These are phyloP conservation scores for Metarhizium anisopliae DNA, from an alignment of 2,329 filamentous ascomycete species.

Conservation along the genomic window DNA sequence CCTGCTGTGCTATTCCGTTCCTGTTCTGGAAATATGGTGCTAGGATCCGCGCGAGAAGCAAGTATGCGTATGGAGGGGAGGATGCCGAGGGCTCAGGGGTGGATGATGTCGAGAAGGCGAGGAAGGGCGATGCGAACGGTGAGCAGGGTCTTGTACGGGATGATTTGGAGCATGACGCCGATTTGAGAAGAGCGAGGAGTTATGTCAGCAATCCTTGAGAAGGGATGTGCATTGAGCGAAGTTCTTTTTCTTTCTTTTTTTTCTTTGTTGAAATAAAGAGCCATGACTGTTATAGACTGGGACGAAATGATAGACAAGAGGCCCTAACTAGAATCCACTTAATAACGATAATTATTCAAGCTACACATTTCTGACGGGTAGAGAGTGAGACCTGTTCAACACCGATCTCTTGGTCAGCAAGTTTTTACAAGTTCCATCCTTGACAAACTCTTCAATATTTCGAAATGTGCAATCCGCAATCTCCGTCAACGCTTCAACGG, in stretches of 20 bases:
- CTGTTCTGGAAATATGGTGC: conserved; percentile 72
- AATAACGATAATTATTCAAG: too few species aligned
- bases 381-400: not conserved
- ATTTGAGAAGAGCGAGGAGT: conserved; percentile 33
- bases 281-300: conserved; percentile 9
- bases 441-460: conserved; percentile 41
- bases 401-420: conserved; percentile 20
- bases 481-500: conserved; percentile 53
- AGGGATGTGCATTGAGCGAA: too few species aligned
- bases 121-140: conserved; percentile 8
- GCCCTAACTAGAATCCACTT: too few species aligned
- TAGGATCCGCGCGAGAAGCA: conserved; percentile 57
- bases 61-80: conserved; percentile 62
- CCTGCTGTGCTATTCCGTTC: conserved; percentile 69
- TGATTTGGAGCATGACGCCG: conserved; percentile 25
- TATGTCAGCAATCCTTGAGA: conserved; percentile 26
- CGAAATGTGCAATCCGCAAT: conserved; percentile 51
- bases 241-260: too few species aligned
- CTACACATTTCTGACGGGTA: conserved; percentile 14
- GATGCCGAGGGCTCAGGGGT: conserved; percentile 28
- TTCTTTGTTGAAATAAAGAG: too few species aligned
- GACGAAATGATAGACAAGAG: not conserved
- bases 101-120: conserved; percentile 29
- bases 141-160: conserved; percentile 17
- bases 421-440: conserved; percentile 22